A percentile compares a stretch with the other conserved stretches of the same genome.
Conservation (phyloP, 805 yeast genomes). For the Starmerella potacharoeniae region DNA sequence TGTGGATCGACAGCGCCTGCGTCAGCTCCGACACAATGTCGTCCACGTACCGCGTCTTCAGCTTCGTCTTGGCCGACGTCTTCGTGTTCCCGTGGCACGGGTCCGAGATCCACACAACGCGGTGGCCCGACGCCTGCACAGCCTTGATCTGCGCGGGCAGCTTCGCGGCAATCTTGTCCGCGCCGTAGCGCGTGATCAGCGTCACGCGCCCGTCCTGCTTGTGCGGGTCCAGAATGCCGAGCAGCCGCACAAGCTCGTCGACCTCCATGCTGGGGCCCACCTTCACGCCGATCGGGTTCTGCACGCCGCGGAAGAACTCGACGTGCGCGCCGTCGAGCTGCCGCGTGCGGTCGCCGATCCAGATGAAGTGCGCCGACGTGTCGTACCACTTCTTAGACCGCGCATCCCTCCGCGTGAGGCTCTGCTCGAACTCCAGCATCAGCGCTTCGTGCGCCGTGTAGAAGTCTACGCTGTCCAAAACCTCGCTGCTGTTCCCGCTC, state of each 20-base stretch:
- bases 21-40: constrained; percentile 33
- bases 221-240: constrained; percentile 34
- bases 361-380: constrained; percentile 35
- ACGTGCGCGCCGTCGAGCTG: constrained; percentile 38
- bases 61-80: constrained; percentile 30
- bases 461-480: constrained; percentile 29
- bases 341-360: constrained; percentile 37
- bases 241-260: constrained; percentile 29
- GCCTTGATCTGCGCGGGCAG: constrained; percentile 34
- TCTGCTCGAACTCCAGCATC: constrained; percentile 34
- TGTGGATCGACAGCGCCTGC: constrained; percentile 31
- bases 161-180: constrained; percentile 27
- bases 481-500: constrained; percentile 26
- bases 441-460: constrained; percentile 36
- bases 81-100: constrained; percentile 38
- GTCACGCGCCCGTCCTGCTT: constrained; percentile 32
- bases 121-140: constrained; percentile 31
- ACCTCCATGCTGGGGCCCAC: constrained; percentile 35
- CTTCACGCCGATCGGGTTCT: constrained; percentile 35
- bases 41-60: constrained; percentile 35
- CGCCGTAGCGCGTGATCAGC: constrained; percentile 34
- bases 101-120: constrained; percentile 36
- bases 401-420: constrained; percentile 28
- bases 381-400: constrained; percentile 30
- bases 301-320: constrained; percentile 35